phyloP scores from a whole-genome alignment of 257 asterid species.

The Cordia subcordata region DNA sequence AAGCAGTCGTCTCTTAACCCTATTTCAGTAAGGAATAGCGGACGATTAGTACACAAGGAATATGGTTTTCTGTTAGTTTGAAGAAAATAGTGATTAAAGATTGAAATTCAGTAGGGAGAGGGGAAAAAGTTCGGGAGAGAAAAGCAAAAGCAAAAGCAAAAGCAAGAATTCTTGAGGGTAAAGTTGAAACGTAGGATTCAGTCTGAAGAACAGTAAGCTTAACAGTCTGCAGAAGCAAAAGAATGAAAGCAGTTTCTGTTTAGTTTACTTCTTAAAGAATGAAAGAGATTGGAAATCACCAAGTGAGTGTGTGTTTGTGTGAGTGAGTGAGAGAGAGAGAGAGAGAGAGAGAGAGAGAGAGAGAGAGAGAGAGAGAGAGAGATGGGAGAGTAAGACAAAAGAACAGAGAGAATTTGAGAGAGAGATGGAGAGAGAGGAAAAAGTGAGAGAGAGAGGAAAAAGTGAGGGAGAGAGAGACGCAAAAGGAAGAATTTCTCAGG shows the following conservation, averaged over 20 bases:
- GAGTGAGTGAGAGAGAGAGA: conserved; percentile 6
- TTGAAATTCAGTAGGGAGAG: neutral
- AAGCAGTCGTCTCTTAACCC: no score
- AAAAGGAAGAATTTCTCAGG: conserved; percentile 32
- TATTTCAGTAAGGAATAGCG: no score
- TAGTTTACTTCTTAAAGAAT: neutral
- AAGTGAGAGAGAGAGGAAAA: conserved; percentile 35
- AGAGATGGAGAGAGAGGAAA: conserved; percentile 33
- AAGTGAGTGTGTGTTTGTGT: no score
- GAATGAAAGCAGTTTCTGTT: no score
- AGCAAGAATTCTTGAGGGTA: no score
- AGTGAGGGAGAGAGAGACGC: conserved; percentile 30
- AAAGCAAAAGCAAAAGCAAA: no score
- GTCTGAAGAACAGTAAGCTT: no score
- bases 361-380: conserved; percentile 3
- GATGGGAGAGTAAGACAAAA: conserved; percentile 13
- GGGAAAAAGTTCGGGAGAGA: no score
- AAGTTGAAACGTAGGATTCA: no score
- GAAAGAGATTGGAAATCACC: neutral
- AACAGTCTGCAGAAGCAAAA: neutral
- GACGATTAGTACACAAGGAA: neutral
- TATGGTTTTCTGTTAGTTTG: neutral
- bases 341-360: neutral
- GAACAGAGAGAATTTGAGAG: conserved; percentile 17
- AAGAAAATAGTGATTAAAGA: neutral